These are phyloP conservation scores for Fragaria ananassa DNA, from an alignment of 306 rosid genomes.

Conservation along the genomic window DNA sequence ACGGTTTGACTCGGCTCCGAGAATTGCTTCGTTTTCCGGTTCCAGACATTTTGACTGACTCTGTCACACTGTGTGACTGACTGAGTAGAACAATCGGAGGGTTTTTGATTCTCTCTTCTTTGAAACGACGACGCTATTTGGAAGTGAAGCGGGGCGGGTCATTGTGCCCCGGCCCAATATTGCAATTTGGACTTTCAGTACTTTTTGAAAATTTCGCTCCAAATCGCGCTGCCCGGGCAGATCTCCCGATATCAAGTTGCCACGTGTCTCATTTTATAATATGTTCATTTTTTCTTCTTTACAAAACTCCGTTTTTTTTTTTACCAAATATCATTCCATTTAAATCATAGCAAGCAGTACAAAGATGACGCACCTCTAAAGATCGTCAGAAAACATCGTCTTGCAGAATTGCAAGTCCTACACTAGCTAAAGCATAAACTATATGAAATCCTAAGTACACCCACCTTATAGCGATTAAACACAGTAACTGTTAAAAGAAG, in stretches of 20 bases:
- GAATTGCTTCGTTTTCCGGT: conserved; percentile 38
- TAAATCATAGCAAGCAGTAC: too few relatives aligned
- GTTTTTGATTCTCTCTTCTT: background rate
- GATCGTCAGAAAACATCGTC: too few relatives aligned
- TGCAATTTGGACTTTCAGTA: background rate
- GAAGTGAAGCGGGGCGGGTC: background rate
- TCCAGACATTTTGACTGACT: conserved; percentile 46
- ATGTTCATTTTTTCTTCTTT: background rate
- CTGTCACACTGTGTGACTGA: background rate
- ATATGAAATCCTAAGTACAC: too few relatives aligned
- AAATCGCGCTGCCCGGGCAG: background rate
- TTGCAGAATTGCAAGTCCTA: too few relatives aligned
- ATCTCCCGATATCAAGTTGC: too few relatives aligned
- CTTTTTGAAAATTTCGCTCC: background rate
- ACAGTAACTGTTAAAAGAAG: too few relatives aligned
- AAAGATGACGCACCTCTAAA: too few relatives aligned
- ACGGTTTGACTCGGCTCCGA: conserved; percentile 53
- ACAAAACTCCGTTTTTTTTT: too few relatives aligned
- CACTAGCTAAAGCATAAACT: too few relatives aligned
- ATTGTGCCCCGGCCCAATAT: background rate
- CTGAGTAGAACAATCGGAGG: background rate
- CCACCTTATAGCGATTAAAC: too few relatives aligned
- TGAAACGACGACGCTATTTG: background rate
- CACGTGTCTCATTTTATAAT: background rate
- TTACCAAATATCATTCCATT: too few relatives aligned